Evolutionary conservation across 495 filamentous ascomycete species (phyloP).

Genomic region (Xylaria telfairii): DNA sequence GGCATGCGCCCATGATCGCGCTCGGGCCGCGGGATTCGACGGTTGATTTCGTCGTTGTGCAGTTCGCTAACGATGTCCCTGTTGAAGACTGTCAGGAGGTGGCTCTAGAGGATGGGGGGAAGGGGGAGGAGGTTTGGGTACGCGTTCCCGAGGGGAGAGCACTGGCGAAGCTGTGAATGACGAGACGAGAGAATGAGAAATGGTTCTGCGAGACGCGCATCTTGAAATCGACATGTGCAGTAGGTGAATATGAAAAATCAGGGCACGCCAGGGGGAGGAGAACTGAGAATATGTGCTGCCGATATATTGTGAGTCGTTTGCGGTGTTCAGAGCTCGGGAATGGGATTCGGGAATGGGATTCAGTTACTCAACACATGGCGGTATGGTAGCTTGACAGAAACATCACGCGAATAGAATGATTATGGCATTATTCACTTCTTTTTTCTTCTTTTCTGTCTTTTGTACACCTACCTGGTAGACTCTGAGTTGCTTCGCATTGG

Average conservation of each 20-base stretch:
- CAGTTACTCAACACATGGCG: too few species aligned
- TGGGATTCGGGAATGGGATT: neutral
- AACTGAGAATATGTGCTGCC: neutral
- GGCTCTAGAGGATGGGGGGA: conserved; percentile 45
- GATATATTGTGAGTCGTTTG: neutral
- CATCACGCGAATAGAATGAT: neutral
- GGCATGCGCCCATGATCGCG: conserved; percentile 98
- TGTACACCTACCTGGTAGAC: neutral
- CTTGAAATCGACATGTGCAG: neutral
- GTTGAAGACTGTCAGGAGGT: conserved; percentile 93
- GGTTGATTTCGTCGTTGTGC: conserved; percentile 80
- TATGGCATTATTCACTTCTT: neutral
- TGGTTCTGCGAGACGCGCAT: too few species aligned
- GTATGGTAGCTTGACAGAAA: neutral
- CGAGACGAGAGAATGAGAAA: too few species aligned
- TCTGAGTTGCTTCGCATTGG: neutral
- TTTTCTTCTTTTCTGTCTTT: neutral
- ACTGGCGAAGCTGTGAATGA: conserved; percentile 18
- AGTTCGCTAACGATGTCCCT: conserved; percentile 83
- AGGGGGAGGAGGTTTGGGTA: conserved; percentile 42
- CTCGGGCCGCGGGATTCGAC: conserved; percentile 67
- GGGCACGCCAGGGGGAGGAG: neutral
- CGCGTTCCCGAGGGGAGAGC: conserved; percentile 39
- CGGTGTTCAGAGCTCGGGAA: neutral
- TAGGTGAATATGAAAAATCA: neutral